phyloP scores from a whole-genome alignment of 208 protist genomes.

The Crithidia fasciculata region DNA sequence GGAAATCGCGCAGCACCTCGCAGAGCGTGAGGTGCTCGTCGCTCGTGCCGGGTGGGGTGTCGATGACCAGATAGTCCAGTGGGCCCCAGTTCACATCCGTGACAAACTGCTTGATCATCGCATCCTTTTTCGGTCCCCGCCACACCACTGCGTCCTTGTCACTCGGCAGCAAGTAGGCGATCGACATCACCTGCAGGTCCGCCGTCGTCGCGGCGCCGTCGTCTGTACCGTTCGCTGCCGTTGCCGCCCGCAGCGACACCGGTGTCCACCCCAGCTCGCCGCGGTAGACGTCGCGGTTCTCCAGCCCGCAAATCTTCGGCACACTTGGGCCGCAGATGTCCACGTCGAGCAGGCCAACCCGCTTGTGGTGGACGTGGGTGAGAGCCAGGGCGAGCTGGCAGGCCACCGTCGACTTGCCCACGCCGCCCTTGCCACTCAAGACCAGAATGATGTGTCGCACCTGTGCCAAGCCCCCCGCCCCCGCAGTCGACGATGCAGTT shows the following conservation, averaged over 20 bases:
- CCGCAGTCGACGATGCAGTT: neutral
- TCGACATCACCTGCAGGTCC: conserved; percentile 94
- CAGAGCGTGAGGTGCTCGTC: conserved; percentile 93
- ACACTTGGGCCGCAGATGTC: conserved; percentile 95
- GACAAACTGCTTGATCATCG: conserved; percentile 94
- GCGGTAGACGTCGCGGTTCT: conserved; percentile 87
- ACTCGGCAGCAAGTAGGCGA: conserved; percentile 97
- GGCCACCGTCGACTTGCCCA: conserved; percentile 99
- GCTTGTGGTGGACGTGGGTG: conserved; percentile 63
- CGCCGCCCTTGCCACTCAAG: conserved; percentile 99
- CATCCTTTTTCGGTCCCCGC: conserved; percentile 94
- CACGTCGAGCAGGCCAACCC: conserved; percentile 92
- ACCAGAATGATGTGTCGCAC: conserved; percentile 98
- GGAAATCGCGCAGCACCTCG: conserved; percentile 70
- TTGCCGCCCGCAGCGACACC: conserved; percentile 42
- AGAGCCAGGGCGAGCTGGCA: conserved; percentile 96
- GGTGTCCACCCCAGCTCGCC: conserved; percentile 86
- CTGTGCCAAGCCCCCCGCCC: conserved; percentile 26
- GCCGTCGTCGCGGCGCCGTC: neutral
- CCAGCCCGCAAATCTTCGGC: conserved; percentile 97
- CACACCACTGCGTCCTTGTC: conserved; percentile 98
- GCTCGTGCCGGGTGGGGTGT: conserved; percentile 93
- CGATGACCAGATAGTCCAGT: conserved; percentile 92
- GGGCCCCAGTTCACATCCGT: conserved; percentile 88
- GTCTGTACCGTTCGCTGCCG: conserved; percentile 5